Conservation (phyloP, 768 basidiomycete species). For the Punctularia strigosozonata region DNA sequence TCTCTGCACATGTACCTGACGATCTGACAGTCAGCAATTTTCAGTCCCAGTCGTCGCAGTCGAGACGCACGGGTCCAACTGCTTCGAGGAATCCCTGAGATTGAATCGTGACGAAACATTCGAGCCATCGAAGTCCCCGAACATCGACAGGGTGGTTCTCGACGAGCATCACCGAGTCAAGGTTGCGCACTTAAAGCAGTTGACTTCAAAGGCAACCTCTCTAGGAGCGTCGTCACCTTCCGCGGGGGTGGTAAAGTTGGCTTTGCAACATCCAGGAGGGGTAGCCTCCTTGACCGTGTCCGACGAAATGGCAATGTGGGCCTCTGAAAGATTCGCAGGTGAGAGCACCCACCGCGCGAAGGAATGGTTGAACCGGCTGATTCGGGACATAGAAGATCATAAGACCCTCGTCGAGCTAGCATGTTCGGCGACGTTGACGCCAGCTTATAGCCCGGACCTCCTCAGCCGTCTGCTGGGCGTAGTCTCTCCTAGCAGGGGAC, state of each 20-base stretch:
- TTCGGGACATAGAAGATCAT: constrained; percentile 45
- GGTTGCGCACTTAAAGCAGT: constrained; percentile 42
- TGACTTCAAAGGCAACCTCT: constrained; percentile 59
- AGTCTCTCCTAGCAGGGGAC: constrained; percentile 19
- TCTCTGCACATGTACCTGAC: neutral
- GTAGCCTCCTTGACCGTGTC: constrained; percentile 50
- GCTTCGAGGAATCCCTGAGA: constrained; percentile 61
- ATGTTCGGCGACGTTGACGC: constrained; percentile 55
- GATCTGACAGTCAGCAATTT: constrained; percentile 3
- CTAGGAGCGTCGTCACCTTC: constrained; percentile 61
- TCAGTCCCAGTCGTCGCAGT: constrained; percentile 54
- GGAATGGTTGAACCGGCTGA: neutral
- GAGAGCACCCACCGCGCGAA: constrained; percentile 9
- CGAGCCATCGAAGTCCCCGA: constrained; percentile 22
- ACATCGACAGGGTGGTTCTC: constrained; percentile 28
- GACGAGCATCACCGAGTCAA: constrained; percentile 33
- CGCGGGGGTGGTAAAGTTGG: constrained; percentile 50
- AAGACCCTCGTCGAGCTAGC: constrained; percentile 67
- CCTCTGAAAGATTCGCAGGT: constrained; percentile 48
- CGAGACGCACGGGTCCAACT: constrained; percentile 64
- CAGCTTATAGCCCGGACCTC: constrained; percentile 48
- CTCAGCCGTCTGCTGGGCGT: constrained; percentile 37
- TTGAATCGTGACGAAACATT: constrained; percentile 41
- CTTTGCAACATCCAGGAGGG: constrained; percentile 44
- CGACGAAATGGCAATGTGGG: constrained; percentile 60